Evolutionary conservation across 73 alveolate genomes (phyloP), one percentile per base, ranked within the genome.

Genomic region (Paramecium sexaurelia): DNA sequence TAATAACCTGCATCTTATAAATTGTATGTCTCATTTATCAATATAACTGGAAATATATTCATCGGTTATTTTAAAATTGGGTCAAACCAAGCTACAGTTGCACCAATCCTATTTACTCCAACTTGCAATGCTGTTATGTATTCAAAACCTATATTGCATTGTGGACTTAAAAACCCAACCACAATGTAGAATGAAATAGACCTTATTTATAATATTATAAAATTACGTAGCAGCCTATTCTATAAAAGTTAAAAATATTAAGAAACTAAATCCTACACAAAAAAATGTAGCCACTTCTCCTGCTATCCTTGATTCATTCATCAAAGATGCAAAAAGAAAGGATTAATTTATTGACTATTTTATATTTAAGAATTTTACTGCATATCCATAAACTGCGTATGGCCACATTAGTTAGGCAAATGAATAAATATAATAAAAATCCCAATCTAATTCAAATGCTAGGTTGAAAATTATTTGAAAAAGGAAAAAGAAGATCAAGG

Each of bases 241-340:
- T 40, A 78, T 78, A 78, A 78, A 78, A 11, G 90, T 78, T 15
- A 78, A 78, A 24, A 29, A 78, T 22, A 78, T 40, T 7, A 41
- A 78, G 22, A 78, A 78, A 26, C 68, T 43, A 7, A 39, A 39
- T 2, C 75, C 90, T 40, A 78, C 71, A 41, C 90, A 78, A 41
- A 78, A 78, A 43, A 78, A 78, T 17, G 90, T 78, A 3, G 68
- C 26, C 39, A 78, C 90, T 78, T 78, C 90, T n/a, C 90, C 73
- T 22, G 73, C 90, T 3, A 78, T 78, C 24, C 73, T 37, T 7
- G 36, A 19, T 24, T 78, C 90, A 22, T 78, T 43, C 43, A 78
- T 29, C 4, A 78, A 10, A 0, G 75, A 29, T 11, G 90, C 68
- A 45, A 39, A 78, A 2, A 78, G 17, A 20, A 78, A 39, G 7